Evolutionary conservation across 2,329 filamentous ascomycete genomes (phyloP), one percentile per base, ranked within the genome.

Genomic region (Hypoxylon sp.): DNA sequence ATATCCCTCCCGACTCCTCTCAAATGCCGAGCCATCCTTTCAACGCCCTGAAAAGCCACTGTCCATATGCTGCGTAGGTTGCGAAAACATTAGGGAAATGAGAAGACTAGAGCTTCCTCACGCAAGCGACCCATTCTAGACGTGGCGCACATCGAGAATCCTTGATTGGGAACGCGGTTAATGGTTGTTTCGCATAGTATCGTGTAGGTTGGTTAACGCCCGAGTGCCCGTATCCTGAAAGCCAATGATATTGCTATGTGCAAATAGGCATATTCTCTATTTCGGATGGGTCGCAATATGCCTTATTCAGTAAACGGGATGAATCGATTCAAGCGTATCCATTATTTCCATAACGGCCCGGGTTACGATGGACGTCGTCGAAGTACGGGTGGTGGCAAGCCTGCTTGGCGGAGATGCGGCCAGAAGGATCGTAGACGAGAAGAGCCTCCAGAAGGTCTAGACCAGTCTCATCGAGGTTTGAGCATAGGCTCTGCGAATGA

Each of bases 321-420:
- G 35, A 29, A 42, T 37, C 39, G 19, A 21, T 52, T 68, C 52
- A 72, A 29, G 72, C 62, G 57, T 76, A 75, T 62, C 69, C 71
- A 46, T 73, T 71, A 39, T 66, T 62, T 39, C 58, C 69, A 53
- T 74, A 71, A 19, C 62, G 67, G 19, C 54, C 66, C 47, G 70
- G 69, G 13, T 69, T 58, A 27, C 66, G 65, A 15, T 63, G 37
- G 32, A 75, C 81, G 27, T 81, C 80, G 63, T 85, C 82, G 70
- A 97, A 97, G 83, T 97, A 97, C 7, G 92, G 90, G 78, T 97
- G 94, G 74, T 89, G 86, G 78, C 92, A 93, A 11, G 93, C 91
- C 79, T 93, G 92, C 85, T 97, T 97, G 57, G 94, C 94, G 6
- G 93, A 97, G 74, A 97, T 93, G 71, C 94, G 91, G 58, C 90